Evolutionary conservation across 345 rosid species (phyloP), one percentile per base, ranked within the genome.

Genomic region (Lepidium aucheri): DNA sequence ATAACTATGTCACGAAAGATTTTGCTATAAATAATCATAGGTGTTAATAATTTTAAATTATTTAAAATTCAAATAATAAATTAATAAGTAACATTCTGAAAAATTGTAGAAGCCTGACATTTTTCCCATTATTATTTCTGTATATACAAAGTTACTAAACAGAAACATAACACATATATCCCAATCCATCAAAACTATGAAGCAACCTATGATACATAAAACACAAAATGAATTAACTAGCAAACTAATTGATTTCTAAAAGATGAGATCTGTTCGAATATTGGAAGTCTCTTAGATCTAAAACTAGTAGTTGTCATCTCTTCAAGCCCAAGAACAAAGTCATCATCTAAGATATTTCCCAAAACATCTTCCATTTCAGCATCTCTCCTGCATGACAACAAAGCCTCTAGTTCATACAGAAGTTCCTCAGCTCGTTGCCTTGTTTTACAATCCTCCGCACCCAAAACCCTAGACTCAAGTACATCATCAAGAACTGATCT

Each of bases 201-300:
- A 53, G 4, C 51, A 26, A 38, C 26, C 26, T 15, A 22, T 39
- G 10, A 34, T 20, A 65, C 44, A 64, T 13, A 57, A 9, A 26
- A 32, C 45, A 82, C 41, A 61, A 30, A 34, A 28, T 10, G 0
- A 11, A 24, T 0, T 13, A 14, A 32, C 65, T 63, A 87, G 26
- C 85, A 87, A 16, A 86, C 84, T 63, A 83, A 13, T 47, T 79
- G 91, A 73, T 90, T 86, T 61, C 88, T 80, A 39, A 81, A 77
- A 5, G 88, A 81, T 33, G 96, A 88, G 33, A 90, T 90, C 77
- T 88, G 84, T 71, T 94, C 95, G 16, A 94, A 94, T 55, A 90
- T 79, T 6, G 97, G 99, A 3, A 90, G 80, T 72, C 99, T 86
- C 76, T 80, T 94, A 15, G 99, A 82, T 73, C 82, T 77, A 4